Base-by-base conservation (phyloP, 2,329 filamentous ascomycete species). In the Thyridium curvatum region DNA sequence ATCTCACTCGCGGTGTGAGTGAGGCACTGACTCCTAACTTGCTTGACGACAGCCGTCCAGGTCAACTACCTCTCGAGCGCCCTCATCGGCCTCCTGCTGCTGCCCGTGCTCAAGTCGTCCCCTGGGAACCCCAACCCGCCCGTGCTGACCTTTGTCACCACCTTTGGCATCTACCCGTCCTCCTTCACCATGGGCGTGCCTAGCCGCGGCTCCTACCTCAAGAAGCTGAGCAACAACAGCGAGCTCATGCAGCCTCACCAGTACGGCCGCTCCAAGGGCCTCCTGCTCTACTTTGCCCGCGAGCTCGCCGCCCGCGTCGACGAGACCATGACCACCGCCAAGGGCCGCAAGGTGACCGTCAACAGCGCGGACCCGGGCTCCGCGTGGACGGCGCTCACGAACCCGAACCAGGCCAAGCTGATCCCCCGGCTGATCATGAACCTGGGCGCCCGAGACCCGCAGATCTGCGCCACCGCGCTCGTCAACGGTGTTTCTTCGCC, bases 341-440 rank as follows among this genome's bases (percentile, higher is more conserved):
- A 50, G 18, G 45, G 41, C n/a, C 47, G 29, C 34, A 58, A 49
- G 10, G 54, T 62, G 8, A 63, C 59, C 5, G 53, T 63, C 44
- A 63, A 60, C 45, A 63, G 60, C 43, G 60, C 59, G 3, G 60
- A 63, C 31, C 60, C 60, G 2, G 60, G 60, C 0, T 61, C 60
- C 0, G 59, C 60, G 5, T 63, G 60, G 60, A 63, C 60, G 1
- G 54, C 57, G 3, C 57, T 63, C 18, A 63, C 60, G 4, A 53
- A 51, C 15, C 58, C 59, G 0, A 62, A 61, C 42, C 55, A 60
- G 38, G 41, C 45, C 4, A 57, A 59, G 41, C 45, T 62, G 18
- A 63, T 63, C 13, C 60, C 60, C 0, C 49, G 60, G 30, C 34
- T 63, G 35, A 62, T 63, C 26, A 62, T 59, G 56, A 62, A 63